These are phyloP conservation scores for Bipolaris bicolor DNA, from an alignment of 2,329 filamentous ascomycete species.

Conservation along the genomic window DNA sequence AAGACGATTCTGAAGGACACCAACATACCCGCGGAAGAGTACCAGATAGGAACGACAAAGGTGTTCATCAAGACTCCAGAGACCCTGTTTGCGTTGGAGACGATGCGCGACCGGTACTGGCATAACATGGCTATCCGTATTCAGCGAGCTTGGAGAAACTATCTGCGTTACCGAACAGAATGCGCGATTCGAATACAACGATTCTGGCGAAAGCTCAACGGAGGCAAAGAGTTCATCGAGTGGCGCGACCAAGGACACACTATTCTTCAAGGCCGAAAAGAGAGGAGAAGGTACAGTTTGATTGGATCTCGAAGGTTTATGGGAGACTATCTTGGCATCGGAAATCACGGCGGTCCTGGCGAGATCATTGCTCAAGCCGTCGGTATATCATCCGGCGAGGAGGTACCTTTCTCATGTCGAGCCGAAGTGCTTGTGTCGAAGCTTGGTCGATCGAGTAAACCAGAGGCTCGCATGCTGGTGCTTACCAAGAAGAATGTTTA, in stretches of 20 bases:
- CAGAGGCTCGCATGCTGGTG: conserved; percentile 81
- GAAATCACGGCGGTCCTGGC: conserved; percentile 78
- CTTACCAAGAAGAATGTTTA: conserved; percentile 88
- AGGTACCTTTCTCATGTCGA: conserved; percentile 85
- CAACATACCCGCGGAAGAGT: conserved; percentile 92
- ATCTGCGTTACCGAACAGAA: conserved; percentile 88
- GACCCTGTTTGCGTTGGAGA: conserved; percentile 93
- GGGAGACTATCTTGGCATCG: conserved; percentile 92
- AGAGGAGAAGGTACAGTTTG: conserved; percentile 87
- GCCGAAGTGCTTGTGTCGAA: conserved; percentile 91
- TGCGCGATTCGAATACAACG: conserved; percentile 92
- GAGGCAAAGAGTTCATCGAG: conserved; percentile 86
- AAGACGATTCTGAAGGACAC: conserved; percentile 95
- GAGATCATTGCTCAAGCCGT: conserved; percentile 79
- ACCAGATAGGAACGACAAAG: conserved; percentile 95
- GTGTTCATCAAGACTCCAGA: conserved; percentile 98
- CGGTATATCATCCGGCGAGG: conserved; percentile 73
- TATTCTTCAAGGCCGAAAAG: conserved; percentile 83
- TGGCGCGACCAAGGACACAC: conserved; percentile 86
- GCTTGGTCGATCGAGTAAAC: conserved; percentile 94
- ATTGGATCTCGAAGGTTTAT: conserved; percentile 90
- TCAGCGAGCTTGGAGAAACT: conserved; percentile 96
- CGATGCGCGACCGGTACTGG: conserved; percentile 98
- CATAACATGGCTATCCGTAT: conserved; percentile 99
- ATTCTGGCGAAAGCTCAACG: conserved; percentile 93